These are phyloP conservation scores for Citrus cavaleriei DNA, from an alignment of 345 rosid genomes.

Conservation along the genomic window DNA sequence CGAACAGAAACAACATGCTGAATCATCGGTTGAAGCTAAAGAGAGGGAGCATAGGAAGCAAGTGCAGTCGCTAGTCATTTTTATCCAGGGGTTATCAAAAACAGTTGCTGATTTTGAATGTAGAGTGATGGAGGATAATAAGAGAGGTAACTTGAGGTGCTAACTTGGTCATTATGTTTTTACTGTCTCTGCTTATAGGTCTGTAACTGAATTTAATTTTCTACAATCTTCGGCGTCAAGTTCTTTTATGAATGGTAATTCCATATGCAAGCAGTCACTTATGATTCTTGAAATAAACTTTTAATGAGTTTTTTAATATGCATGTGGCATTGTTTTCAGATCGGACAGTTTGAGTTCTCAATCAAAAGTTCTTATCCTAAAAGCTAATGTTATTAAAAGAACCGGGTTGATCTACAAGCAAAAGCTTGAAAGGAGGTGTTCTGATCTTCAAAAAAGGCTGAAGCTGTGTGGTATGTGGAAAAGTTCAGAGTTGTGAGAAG, in stretches of 20 bases:
- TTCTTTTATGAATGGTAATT: background rate
- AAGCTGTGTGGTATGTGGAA: slow-evolving; percentile 66
- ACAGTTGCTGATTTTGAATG: slow-evolving; percentile 39
- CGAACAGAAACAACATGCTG: too few species aligned
- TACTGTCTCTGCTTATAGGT: background rate
- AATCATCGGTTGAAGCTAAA: too few species aligned
- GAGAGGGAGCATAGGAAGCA: too few species aligned
- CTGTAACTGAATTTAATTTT: background rate
- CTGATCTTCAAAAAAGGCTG: slow-evolving; percentile 80
- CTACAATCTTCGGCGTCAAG: background rate
- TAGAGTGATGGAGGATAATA: slow-evolving; percentile 34
- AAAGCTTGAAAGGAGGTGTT: slow-evolving; percentile 47
- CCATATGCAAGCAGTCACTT: background rate
- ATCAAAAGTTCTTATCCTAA: slow-evolving; percentile 29
- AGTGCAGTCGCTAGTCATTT: background rate
- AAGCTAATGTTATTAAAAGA: too few species aligned
- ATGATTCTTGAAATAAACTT: background rate
- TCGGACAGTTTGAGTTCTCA: slow-evolving; percentile 45
- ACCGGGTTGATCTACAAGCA: slow-evolving; percentile 33
- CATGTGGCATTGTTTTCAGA: slow-evolving; percentile 37
- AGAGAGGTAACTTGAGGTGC: slow-evolving; percentile 49
- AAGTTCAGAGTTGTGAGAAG: background rate
- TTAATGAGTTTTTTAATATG: too few species aligned
- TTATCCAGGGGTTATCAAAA: slow-evolving; percentile 35
- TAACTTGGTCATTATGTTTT: background rate